Evolutionary conservation across 768 basidiomycete genomes (phyloP).

Genomic region (Hypholoma sublateritium): DNA sequence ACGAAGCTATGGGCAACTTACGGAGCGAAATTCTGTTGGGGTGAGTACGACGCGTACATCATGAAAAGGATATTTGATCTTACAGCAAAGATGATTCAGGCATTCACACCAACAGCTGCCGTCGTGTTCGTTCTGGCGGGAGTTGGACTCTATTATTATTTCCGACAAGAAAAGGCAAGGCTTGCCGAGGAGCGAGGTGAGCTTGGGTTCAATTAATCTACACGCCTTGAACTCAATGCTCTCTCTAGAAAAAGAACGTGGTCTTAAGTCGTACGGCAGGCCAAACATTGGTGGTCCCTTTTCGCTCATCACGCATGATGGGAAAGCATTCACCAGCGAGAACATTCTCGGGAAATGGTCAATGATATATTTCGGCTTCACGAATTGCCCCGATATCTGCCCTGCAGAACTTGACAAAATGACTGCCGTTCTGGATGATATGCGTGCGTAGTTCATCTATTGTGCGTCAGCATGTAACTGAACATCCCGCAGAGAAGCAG

Average conservation of each 20-base stretch:
- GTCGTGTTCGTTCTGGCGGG: slow-evolving; percentile 84
- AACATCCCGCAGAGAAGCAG: slow-evolving; percentile 52
- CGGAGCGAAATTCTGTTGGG: slow-evolving; percentile 34
- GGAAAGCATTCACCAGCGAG: slow-evolving; percentile 74
- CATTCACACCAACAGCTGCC: slow-evolving; percentile 89
- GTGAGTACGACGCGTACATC: slow-evolving; percentile 19
- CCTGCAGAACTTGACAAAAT: slow-evolving; percentile 98
- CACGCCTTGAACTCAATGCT: background rate
- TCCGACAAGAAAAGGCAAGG: slow-evolving; percentile 81
- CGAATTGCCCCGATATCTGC: slow-evolving; percentile 99
- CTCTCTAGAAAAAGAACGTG: slow-evolving; percentile 67
- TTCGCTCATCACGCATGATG: slow-evolving; percentile 63
- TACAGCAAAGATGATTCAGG: slow-evolving; percentile 42
- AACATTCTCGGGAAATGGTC: slow-evolving; percentile 89
- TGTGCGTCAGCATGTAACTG: background rate
- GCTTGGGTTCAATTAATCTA: slow-evolving; percentile 19
- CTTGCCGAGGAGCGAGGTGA: slow-evolving; percentile 75
- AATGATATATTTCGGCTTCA: slow-evolving; percentile 97
- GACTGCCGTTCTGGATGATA: slow-evolving; percentile 65
- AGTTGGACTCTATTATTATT: slow-evolving; percentile 82
- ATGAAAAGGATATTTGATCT: background rate
- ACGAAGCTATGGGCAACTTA: slow-evolving; percentile 26
- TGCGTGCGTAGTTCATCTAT: slow-evolving; percentile 52
- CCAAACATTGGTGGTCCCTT: slow-evolving; percentile 94
- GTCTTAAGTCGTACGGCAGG: slow-evolving; percentile 73